A percentile compares a stretch with the other conserved stretches of the same genome.
Evolutionary conservation across 2,329 filamentous ascomycete genomes (phyloP).

Genomic region (Xylaria sp.): DNA sequence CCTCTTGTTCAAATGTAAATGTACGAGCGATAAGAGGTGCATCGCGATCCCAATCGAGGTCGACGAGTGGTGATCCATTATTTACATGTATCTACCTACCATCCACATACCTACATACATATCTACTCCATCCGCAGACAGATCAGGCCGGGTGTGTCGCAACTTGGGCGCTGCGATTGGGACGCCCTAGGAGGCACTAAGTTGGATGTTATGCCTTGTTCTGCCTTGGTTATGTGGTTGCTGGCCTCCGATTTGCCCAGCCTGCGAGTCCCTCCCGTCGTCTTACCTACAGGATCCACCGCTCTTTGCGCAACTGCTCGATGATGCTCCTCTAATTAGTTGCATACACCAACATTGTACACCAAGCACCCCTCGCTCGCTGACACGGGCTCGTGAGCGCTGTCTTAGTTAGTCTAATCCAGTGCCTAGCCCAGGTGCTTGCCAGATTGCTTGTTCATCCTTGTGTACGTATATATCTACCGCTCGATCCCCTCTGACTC

Average conservation of each 20-base stretch:
- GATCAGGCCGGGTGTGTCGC: constrained; percentile 20
- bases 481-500: constrained; percentile 33
- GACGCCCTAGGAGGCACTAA: constrained; percentile 19
- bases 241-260: constrained; percentile 30
- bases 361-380: constrained; percentile 26
- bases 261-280: constrained; percentile 18
- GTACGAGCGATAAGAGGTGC: constrained; percentile 23
- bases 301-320: constrained; percentile 23
- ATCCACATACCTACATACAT: too few relatives aligned
- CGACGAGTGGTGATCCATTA: constrained; percentile 9
- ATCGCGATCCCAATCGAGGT: constrained; percentile 11
- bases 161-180: constrained; percentile 17
- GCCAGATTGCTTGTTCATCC: constrained; percentile 4
- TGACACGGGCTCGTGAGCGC: constrained; percentile 31
- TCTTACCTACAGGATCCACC: constrained; percentile 38
- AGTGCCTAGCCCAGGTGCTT: constrained; percentile 21
- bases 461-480: constrained; percentile 37
- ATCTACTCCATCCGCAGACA: background rate
- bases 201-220: constrained; percentile 27
- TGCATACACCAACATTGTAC: constrained; percentile 15
- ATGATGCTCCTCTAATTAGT: constrained; percentile 28
- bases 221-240: constrained; percentile 20
- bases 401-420: constrained; percentile 28
- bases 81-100: background rate
- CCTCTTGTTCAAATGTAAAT: constrained; percentile 20